These are phyloP conservation scores for Gloeostereum incarnatum DNA, from an alignment of 768 basidiomycete species.

Conservation along the genomic window DNA sequence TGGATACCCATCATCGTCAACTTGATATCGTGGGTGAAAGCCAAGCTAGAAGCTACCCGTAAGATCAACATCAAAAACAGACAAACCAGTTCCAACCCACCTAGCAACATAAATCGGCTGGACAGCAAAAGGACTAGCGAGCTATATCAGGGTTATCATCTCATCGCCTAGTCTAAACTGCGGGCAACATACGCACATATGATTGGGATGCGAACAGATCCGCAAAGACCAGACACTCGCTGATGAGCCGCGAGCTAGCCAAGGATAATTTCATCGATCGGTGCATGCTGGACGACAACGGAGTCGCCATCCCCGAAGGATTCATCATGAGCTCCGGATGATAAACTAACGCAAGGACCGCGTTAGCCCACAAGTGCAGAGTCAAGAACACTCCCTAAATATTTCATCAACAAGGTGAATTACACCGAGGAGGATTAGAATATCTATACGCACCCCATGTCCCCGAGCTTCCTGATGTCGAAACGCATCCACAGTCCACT, in stretches of 20 bases:
- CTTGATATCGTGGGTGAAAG: constrained; percentile 8
- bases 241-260: constrained; percentile 8
- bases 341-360: too few relatives aligned
- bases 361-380: too few relatives aligned
- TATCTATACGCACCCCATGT: constrained; percentile 2
- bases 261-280: constrained; percentile 6
- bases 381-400: constrained; percentile 4
- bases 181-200: constrained; percentile 3
- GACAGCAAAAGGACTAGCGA: constrained; percentile 7
- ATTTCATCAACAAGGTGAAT: too few relatives aligned
- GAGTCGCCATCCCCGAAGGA: constrained; percentile 6
- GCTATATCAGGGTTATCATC: background rate
- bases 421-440: too few relatives aligned
- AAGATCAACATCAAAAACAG: too few relatives aligned
- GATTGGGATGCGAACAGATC: constrained; percentile 7
- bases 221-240: constrained; percentile 9
- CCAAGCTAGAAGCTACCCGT: too few relatives aligned
- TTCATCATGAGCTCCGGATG: constrained; percentile 6
- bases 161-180: background rate
- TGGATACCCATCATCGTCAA: constrained; percentile 5
- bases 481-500: constrained; percentile 7
- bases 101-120: constrained; percentile 6
- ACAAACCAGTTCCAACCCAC: too few relatives aligned
- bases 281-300: constrained; percentile 6
- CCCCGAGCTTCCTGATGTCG: constrained; percentile 6